Conservation (phyloP, 2,329 filamentous ascomycete genomes). For the Claviceps sp. region DNA sequence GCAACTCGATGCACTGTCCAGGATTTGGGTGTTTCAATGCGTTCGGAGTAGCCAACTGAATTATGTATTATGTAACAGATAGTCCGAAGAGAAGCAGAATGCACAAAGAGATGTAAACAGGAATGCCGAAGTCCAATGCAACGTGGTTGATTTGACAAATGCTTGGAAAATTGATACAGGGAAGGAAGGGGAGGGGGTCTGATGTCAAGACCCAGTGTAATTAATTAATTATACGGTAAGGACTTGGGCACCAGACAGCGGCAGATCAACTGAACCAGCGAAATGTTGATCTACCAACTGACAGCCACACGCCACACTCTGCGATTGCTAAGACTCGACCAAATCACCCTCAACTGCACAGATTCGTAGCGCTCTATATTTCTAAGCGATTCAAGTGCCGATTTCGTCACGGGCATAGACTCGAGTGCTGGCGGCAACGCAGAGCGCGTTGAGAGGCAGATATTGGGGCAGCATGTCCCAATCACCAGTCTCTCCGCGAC, state of each 20-base stretch:
- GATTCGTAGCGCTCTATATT: not conserved
- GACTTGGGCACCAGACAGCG: too few relatives aligned
- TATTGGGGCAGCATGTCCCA: constrained; percentile 4
- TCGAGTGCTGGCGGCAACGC: not conserved
- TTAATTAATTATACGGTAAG: too few relatives aligned
- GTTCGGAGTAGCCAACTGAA: not conserved
- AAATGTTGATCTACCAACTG: not conserved
- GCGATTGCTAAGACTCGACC: not conserved
- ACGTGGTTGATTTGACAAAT: not conserved
- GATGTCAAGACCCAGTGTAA: too few relatives aligned
- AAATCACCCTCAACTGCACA: not conserved
- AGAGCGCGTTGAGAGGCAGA: not conserved
- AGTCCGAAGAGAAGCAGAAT: not conserved
- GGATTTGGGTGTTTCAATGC: too few relatives aligned
- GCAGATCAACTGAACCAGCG: not conserved
- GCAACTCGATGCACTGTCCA: not conserved
- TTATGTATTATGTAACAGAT: not conserved
- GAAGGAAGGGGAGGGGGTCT: too few relatives aligned
- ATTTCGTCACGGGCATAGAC: not conserved
- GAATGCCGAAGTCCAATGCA: not conserved
- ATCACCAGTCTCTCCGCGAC: constrained; percentile 32
- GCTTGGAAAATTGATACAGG: too few relatives aligned
- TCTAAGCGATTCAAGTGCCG: not conserved
- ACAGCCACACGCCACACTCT: not conserved
- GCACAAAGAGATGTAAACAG: not conserved